Percentiles rank a stretch among this genome's conserved stretches.
Conservation (phyloP, 129 eudicot species). For the Artemisia annua region DNA sequence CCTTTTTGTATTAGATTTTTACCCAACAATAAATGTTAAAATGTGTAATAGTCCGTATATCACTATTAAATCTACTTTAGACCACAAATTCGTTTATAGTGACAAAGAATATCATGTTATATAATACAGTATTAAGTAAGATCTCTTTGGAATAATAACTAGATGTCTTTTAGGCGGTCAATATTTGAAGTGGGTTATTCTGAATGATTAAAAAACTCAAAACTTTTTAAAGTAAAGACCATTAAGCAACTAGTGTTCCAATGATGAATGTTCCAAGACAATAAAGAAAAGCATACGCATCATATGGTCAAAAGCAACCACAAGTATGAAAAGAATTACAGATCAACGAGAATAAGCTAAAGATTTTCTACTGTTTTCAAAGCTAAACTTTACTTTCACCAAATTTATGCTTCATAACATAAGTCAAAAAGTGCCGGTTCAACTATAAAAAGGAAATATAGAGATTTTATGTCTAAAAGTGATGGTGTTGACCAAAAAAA, state of each 20-base stretch:
- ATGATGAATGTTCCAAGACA: constrained; percentile 64
- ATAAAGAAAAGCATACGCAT: constrained; percentile 37
- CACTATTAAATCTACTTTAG: neutral
- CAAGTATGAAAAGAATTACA: constrained; percentile 58
- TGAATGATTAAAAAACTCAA: constrained; percentile 16
- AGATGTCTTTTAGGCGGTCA: constrained; percentile 28
- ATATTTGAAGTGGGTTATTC: constrained; percentile 23
- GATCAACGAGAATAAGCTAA: constrained; percentile 45
- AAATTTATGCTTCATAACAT: constrained; percentile 32
- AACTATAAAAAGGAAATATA: constrained; percentile 38
- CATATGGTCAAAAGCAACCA: constrained; percentile 41
- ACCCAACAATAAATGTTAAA: too few species aligned
- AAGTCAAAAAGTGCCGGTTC: constrained; percentile 51
- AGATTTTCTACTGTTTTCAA: constrained; percentile 40
- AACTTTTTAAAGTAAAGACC: constrained; percentile 38
- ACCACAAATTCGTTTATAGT: neutral
- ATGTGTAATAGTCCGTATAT: too few species aligned
- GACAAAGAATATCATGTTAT: constrained; percentile 4
- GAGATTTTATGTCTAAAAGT: constrained; percentile 46
- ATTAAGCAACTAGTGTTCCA: constrained; percentile 41
- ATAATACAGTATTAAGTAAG: constrained; percentile 21
- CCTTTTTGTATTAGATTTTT: too few species aligned
- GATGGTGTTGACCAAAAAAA: constrained; percentile 88
- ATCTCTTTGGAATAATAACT: constrained; percentile 14
- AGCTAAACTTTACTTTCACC: constrained; percentile 44